Evolutionary conservation across 2,329 filamentous ascomycete genomes (phyloP).

Genomic region (Cladosporium sphaerospermum): DNA sequence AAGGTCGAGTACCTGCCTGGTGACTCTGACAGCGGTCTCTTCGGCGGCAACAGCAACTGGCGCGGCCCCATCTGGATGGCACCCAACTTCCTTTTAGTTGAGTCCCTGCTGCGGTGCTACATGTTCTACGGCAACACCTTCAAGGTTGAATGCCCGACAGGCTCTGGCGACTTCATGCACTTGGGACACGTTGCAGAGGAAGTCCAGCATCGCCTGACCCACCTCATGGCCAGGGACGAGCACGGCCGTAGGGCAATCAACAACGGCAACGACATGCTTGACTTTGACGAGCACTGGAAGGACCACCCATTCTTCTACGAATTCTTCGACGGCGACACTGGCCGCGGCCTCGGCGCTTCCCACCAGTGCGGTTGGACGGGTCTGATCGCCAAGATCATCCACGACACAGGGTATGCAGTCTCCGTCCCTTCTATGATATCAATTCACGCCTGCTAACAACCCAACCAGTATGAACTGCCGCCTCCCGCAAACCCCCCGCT

Average conservation of each 20-base stretch:
- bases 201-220: slow-evolving; percentile 88
- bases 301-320: slow-evolving; percentile 95
- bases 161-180: slow-evolving; percentile 92
- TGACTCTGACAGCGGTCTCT: slow-evolving; percentile 92
- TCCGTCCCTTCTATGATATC: background rate
- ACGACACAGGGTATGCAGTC: slow-evolving; percentile 79
- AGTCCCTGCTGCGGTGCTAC: slow-evolving; percentile 90
- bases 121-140: slow-evolving; percentile 89
- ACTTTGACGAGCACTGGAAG: slow-evolving; percentile 90
- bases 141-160: slow-evolving; percentile 87
- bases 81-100: slow-evolving; percentile 90
- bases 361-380: slow-evolving; percentile 98
- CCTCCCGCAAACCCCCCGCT: slow-evolving; percentile 86
- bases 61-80: slow-evolving; percentile 90
- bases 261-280: slow-evolving; percentile 72
- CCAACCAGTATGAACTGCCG: slow-evolving; percentile 69
- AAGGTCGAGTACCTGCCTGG: slow-evolving; percentile 84
- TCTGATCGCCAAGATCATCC: slow-evolving; percentile 91
- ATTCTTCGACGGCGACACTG: slow-evolving; percentile 91
- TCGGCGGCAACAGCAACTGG: slow-evolving; percentile 98
- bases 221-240: slow-evolving; percentile 78
- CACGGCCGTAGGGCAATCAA: slow-evolving; percentile 87
- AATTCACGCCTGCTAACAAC: slow-evolving; percentile 35
- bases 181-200: slow-evolving; percentile 91
- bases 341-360: slow-evolving; percentile 80